A percentile compares a stretch with the other conserved stretches of the same genome.
These are phyloP conservation scores for Noccaea bulbosa DNA, from an alignment of 345 rosid species.

Conservation along the genomic window DNA sequence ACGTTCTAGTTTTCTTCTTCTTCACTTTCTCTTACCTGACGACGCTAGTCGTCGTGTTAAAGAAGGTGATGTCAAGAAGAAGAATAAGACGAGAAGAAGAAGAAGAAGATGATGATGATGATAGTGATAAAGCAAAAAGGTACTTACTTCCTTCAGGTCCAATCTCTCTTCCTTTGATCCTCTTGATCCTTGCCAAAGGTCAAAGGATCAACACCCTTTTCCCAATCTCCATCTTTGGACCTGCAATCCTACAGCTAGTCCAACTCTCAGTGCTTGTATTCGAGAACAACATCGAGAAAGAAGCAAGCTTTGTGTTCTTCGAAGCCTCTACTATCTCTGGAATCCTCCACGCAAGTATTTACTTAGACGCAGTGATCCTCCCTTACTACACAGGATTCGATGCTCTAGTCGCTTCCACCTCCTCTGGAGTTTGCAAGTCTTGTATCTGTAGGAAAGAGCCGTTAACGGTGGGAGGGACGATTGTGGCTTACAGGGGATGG, in stretches of 20 bases:
- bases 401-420: conserved; percentile 61
- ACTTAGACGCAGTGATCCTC: conserved; percentile 69
- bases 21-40: conserved; percentile 53
- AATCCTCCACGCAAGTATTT: conserved; percentile 71
- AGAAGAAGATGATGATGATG: conserved; percentile 13
- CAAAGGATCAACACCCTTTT: conserved; percentile 61
- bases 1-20: conserved; percentile 52
- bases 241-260: conserved; percentile 64
- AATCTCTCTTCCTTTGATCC: conserved; percentile 60
- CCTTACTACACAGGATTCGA: conserved; percentile 91
- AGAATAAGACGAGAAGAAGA: conserved; percentile 26
- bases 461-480: conserved; percentile 70
- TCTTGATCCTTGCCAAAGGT: conserved; percentile 70
- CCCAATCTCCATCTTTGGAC: conserved; percentile 67
- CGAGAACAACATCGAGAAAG: conserved; percentile 52
- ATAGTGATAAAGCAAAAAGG: conserved; percentile 48
- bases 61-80: conserved; percentile 45
- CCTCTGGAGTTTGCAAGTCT: conserved; percentile 73
- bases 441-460: conserved; percentile 71
- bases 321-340: conserved; percentile 86
- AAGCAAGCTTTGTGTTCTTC: conserved; percentile 58
- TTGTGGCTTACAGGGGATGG: conserved; percentile 64
- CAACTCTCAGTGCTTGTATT: conserved; percentile 67
- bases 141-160: conserved; percentile 76
- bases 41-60: conserved; percentile 49